A percentile compares a stretch with the other conserved stretches of the same genome.
phyloP scores from a whole-genome alignment of 768 basidiomycete species.

The Leccinum ochraceum region DNA sequence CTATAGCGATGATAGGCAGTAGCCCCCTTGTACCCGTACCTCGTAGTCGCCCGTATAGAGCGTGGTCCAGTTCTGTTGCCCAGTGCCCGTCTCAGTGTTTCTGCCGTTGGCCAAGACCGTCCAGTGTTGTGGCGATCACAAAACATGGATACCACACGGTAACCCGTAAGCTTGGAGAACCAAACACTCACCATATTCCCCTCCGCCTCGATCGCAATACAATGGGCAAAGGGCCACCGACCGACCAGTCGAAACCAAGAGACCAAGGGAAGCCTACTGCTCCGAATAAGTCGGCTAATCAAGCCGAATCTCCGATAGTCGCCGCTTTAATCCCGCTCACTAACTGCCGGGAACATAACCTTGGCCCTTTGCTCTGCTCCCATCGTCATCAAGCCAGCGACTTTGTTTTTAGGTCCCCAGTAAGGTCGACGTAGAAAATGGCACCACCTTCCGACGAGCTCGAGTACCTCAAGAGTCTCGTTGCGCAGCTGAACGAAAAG shows the following conservation, averaged over 20 bases:
- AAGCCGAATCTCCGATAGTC: constrained; percentile 15
- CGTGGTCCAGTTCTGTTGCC: not conserved
- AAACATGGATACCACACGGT: not conserved
- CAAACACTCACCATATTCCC: not conserved
- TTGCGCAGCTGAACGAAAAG: constrained; percentile 88
- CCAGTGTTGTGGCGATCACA: not conserved
- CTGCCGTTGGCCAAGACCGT: not conserved
- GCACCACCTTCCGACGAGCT: constrained; percentile 69
- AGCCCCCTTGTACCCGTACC: not conserved
- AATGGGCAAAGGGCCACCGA: not conserved
- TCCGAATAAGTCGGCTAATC: not conserved
- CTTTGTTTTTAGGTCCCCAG: not conserved
- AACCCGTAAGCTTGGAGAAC: not conserved
- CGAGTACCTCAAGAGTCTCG: constrained; percentile 93
- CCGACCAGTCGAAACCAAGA: not conserved
- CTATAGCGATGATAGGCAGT: not conserved
- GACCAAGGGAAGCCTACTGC: not conserved
- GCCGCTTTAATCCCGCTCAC: constrained; percentile 25
- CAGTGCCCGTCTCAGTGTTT: not conserved
- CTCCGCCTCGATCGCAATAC: not conserved
- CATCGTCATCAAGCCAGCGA: not conserved
- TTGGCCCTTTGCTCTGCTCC: constrained; percentile 1
- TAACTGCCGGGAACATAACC: constrained; percentile 5
- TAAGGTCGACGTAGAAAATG: constrained; percentile 41
- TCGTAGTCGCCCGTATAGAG: not conserved